These are phyloP conservation scores for Tetrahymena borealis DNA, from an alignment of 73 alveolate species.

Conservation along the genomic window DNA sequence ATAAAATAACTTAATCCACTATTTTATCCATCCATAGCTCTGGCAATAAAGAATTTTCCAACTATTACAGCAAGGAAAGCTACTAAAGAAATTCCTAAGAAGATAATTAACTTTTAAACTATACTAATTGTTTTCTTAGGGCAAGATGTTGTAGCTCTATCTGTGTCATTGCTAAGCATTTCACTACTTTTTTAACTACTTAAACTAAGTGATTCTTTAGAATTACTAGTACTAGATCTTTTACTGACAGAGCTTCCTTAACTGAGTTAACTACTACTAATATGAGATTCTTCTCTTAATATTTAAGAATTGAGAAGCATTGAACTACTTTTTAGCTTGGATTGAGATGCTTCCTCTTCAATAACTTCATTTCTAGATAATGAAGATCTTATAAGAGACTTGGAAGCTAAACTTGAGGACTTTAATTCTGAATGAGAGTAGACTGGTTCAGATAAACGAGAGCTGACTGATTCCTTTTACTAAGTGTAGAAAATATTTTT, in stretches of 20 bases:
- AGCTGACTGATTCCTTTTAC: not conserved
- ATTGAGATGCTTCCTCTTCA: not conserved
- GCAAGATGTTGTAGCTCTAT: not conserved
- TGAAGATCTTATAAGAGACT: too few relatives aligned
- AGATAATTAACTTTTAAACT: not conserved
- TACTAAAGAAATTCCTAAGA: too few relatives aligned
- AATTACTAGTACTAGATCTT: not conserved
- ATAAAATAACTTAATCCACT: too few relatives aligned
- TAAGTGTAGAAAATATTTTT: not conserved
- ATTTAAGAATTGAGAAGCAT: not conserved
- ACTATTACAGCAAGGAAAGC: too few relatives aligned
- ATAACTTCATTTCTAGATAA: not conserved
- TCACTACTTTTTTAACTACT: not conserved
- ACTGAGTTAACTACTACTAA: not conserved
- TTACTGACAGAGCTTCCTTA: not conserved
- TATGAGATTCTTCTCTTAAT: not conserved
- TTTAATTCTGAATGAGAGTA: not conserved
- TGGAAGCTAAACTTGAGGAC: too few relatives aligned
- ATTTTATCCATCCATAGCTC: too few relatives aligned
- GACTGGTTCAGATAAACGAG: not conserved
- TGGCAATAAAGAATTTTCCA: too few relatives aligned
- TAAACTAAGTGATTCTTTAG: not conserved
- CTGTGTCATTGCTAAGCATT: not conserved
- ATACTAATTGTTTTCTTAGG: not conserved
- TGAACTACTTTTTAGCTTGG: not conserved